Percentiles rank a stretch among this genome's conserved stretches.
phyloP scores from a whole-genome alignment of 2,329 filamentous ascomycete genomes.

The Scedosporium dehoogii region DNA sequence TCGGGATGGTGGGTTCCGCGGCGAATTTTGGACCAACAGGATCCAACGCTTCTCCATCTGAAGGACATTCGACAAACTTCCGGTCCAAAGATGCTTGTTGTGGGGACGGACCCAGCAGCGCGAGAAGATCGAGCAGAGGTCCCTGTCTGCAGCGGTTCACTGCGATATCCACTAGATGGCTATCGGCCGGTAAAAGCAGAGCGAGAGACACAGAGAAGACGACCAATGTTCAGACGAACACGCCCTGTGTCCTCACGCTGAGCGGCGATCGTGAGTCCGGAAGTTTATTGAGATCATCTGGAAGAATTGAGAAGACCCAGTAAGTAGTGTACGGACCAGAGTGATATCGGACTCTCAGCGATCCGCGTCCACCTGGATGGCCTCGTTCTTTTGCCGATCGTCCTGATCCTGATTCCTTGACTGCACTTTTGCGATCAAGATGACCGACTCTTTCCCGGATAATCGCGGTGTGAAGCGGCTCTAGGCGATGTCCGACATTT shows the following conservation, averaged over 20 bases:
- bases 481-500: background rate
- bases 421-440: background rate
- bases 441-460: background rate
- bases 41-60: background rate
- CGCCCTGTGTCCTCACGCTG: background rate
- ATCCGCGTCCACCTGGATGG: background rate
- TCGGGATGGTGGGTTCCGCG: conserved; percentile 1
- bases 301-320: background rate
- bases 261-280: background rate
- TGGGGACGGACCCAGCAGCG: background rate
- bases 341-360: background rate
- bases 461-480: no score
- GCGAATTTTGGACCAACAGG: background rate
- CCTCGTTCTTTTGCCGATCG: background rate
- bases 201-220: background rate
- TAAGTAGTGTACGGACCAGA: background rate
- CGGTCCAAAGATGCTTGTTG: background rate
- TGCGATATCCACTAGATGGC: background rate
- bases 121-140: background rate
- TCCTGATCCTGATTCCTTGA: background rate
- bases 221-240: background rate
- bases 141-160: background rate
- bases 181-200: background rate
- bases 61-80: background rate
- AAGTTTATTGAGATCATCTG: background rate